Evolutionary conservation across 176 grass and related monocot species (phyloP), one percentile per base, ranked within the genome.

Genomic region (Urochloa ruziziensis): DNA sequence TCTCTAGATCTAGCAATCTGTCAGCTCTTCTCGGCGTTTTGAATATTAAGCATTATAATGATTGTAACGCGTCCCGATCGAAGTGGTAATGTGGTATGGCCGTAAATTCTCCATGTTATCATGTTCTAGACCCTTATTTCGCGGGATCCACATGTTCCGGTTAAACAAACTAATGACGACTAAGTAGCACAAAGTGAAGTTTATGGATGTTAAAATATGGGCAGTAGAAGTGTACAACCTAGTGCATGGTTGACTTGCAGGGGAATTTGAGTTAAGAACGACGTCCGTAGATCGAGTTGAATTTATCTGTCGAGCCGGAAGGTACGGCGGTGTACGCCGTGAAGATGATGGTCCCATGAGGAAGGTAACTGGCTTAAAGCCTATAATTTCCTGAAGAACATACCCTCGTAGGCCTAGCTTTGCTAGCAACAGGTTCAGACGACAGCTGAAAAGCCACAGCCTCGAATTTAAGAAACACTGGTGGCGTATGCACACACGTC

Each of bases 51-150:
- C 39, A 25, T 67, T 67, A 1, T 40, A 42, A 71, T 62, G 30
- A 63, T 63, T 72, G 44, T 32, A 15, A 29, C 67, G 35, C 61
- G 11, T 67, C 58, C 37, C 51, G 46, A 42, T 36, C 7, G 44
- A 28, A 39, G 37, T 39, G n/a, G n/a, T n/a, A n/a, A n/a, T n/a
- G n/a, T n/a, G n/a, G 49, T 34, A 36, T 58, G 47, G 59, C 51
- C 35, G 40, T 79, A 80, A 75, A 75, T 81, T n/a, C 47, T 61
- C 78, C 77, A 81, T 87, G 78, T 74, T n/a, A 57, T 60, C 60
- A 34, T 27, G 48, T 28, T 36, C 37, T 1, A 36, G 23, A 66
- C 36, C 77, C 77, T 57, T 65, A 65, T 18, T 56, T 86, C 60
- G 64, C 59, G 85, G 83, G 69, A 21, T 52, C 36, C 80, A 81